Evolutionary conservation across 2,329 filamentous ascomycete genomes (phyloP), one percentile per base, ranked within the genome.

Genomic region (Fusarium napiforme): DNA sequence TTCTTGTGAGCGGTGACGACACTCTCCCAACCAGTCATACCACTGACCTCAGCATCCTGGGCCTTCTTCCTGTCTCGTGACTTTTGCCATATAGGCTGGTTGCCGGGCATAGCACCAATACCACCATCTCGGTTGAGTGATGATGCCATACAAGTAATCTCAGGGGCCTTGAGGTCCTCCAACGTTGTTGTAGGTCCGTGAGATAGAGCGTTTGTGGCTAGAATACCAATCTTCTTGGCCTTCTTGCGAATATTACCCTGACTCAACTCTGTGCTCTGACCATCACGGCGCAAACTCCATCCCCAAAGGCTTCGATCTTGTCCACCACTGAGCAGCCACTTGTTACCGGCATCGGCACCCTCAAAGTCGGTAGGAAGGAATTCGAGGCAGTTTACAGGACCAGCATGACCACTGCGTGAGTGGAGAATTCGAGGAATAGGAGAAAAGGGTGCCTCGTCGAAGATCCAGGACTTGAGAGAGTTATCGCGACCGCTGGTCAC

Each of bases 91-190:
- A 97, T 90, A 7, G 91, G 87, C 52, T 93, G 92, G 60, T 91
- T 93, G 47, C 93, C 93, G 7, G 93, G 92, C 75, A 95, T 87
- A 12, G 93, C 91, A 40, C 95, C 96, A 81, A 98, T 97, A 1
- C 96, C 96, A 43, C 96, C 96, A 81, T 99, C 97, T 53, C 96
- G 91, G 78, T 98, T 98, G 34, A 98, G 86, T 1, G 94, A 97
- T 75, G 93, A 95, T 5, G 95, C 95, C 73, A 99, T 93, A 78
- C 92, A 94, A 1, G 93, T 98, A 69, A 99, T 96, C 71, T 97
- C 93, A 0, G 96, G 93, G 16, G 95, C 95, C 81, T 97, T 98
- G 46, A 98, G 87, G 72, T 91, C 90, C 58, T 94, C 93, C 46
- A 95, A 83, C 4, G 88, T 90, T 5, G 89, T 89, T 46, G 88